Evolutionary conservation across 768 basidiomycete genomes (phyloP), one percentile per base, ranked within the genome.

Genomic region (Coprinopsis strossmayeri): DNA sequence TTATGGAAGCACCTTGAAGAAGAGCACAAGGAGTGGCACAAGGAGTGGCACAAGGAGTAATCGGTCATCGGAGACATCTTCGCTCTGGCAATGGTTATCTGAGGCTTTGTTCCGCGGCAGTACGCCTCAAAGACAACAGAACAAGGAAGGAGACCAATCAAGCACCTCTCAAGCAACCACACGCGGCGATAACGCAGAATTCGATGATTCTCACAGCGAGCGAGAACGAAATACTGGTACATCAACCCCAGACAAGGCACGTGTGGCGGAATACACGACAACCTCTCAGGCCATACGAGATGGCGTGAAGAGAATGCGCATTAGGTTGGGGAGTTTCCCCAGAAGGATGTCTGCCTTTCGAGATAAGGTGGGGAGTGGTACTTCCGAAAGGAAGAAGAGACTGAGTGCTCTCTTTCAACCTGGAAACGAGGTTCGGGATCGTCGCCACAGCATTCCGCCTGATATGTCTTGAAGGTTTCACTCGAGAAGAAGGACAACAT

Each of bases 191-290:
- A 17, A 25, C 20, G 25, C 28, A 5, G 28, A 32, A 45, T 32
- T 32, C 15, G 25, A 27, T 5, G 21, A 7, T 32, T 28, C n/a
- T 45, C 27, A 45, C 43, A 27, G 43, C 3, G 43, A 32, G n/a
- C 43, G 26, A 45, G 43, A 45, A 45, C 43, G 43, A 45, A 32
- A 45, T 32, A 45, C 43, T 45, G 43, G 43, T 45, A 45, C 43
- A 45, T 45, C 43, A 45, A 32, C 43, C 43, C 27, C 30, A 7
- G 43, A 32, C 27, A 25, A 9, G 27, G 20, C 43, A 32, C 43
- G 43, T 45, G 43, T 18, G 20, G 13, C 12, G 17, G 37, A 18
- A 38, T 5, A 17, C 9, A 38, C 20, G 37, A 38, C n/a, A 20
- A 27, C 5, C 17, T 18, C 25, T 15, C n/a, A 45, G 27, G 15